Conservation (phyloP, 2,329 filamentous ascomycete species). For the Xylariaceae sp. region DNA sequence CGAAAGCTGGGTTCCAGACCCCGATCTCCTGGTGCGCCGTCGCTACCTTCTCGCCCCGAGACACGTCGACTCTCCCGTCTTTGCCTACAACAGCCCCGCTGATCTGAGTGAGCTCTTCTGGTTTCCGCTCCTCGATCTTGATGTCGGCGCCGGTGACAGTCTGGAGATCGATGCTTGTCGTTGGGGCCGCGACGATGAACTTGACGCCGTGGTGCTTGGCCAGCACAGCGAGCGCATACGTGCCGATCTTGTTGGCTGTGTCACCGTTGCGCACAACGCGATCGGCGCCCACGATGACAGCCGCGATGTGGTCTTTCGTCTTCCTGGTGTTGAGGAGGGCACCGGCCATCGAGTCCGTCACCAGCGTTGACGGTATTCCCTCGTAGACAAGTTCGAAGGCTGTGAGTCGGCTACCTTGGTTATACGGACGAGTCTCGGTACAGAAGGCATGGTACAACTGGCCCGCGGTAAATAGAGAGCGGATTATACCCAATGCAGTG, state of each 20-base stretch:
- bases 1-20: constrained; percentile 97
- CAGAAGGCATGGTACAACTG: constrained; percentile 83
- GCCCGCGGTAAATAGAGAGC: constrained; percentile 65
- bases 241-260: constrained; percentile 98
- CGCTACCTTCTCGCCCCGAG: constrained; percentile 65
- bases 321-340: constrained; percentile 68
- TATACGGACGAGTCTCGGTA: constrained; percentile 95
- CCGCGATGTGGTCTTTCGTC: constrained; percentile 64
- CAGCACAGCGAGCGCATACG: constrained; percentile 87
- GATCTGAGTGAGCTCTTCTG: constrained; percentile 78
- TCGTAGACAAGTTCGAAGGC: constrained; percentile 97
- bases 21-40: constrained; percentile 74
- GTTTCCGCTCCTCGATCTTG: constrained; percentile 81
- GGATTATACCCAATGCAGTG: constrained; percentile 90
- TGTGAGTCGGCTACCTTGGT: constrained; percentile 91
- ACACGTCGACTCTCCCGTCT: constrained; percentile 60
- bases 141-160: constrained; percentile 77
- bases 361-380: constrained; percentile 80
- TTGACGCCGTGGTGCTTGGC: constrained; percentile 84
- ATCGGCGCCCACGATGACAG: constrained; percentile 91
- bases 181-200: constrained; percentile 91
- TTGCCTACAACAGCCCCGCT: constrained; percentile 68
- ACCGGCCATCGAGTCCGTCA: constrained; percentile 96
- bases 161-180: constrained; percentile 85
- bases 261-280: constrained; percentile 94